Conservation (phyloP, 805 yeast genomes). For the Scheffersomyces ergatensis region DNA sequence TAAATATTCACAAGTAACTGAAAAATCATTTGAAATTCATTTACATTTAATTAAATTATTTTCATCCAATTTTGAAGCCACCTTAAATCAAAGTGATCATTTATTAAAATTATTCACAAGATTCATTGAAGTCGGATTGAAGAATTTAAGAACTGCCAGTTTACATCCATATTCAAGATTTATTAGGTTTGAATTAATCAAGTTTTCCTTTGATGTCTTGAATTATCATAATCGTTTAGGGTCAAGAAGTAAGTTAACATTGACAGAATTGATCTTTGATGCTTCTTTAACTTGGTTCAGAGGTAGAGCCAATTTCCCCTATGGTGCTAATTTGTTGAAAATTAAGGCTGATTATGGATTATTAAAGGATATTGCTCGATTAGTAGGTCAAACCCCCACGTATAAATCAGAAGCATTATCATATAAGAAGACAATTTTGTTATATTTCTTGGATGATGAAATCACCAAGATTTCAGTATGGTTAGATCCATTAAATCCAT, state of each 20-base stretch:
- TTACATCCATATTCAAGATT: conserved; percentile 79
- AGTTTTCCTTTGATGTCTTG: conserved; percentile 65
- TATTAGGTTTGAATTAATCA: conserved; percentile 69
- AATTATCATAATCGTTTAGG: conserved; percentile 51
- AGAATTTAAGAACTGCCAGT: conserved; percentile 56
- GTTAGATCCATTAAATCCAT: conserved; percentile 61
- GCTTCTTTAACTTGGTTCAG: conserved; percentile 81
- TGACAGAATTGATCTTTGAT: conserved; percentile 55
- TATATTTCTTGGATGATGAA: conserved; percentile 73
- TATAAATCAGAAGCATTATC: conserved; percentile 29
- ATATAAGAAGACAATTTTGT: conserved; percentile 51
- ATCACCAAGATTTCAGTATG: conserved; percentile 70
- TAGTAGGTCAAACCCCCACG: conserved; percentile 19
- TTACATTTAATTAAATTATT: conserved; percentile 63
- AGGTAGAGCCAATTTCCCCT: conserved; percentile 65
- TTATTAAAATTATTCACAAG: conserved; percentile 67
- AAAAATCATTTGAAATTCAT: conserved; percentile 63
- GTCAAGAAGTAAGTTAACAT: conserved; percentile 40
- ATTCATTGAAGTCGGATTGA: conserved; percentile 55
- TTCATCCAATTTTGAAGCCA: conserved; percentile 76
- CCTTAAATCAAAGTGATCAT: conserved; percentile 68
- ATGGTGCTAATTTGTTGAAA: conserved; percentile 75
- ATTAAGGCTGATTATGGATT: conserved; percentile 66
- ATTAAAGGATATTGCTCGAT: conserved; percentile 50
- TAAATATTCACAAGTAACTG: conserved; percentile 48